These are phyloP conservation scores for Lactifluus subvellereus DNA, from an alignment of 768 basidiomycete genomes.

Conservation along the genomic window DNA sequence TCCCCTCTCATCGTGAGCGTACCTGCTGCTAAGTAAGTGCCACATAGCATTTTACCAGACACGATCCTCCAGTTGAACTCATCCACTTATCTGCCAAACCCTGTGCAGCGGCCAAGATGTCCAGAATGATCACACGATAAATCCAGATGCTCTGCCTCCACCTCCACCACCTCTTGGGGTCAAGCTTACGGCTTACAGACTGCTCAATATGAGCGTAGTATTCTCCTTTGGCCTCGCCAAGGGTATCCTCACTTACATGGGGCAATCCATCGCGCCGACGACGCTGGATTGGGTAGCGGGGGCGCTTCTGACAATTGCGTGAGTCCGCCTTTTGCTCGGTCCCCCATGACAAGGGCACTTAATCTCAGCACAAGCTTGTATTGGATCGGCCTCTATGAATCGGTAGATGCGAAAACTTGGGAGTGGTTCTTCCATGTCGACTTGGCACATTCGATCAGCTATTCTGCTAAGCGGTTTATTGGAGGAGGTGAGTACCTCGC, in stretches of 20 bases:
- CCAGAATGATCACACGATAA: neutral
- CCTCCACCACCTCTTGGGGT: constrained; percentile 1
- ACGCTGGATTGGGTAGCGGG: constrained; percentile 3
- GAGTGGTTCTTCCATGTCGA: constrained; percentile 11
- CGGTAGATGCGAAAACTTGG: neutral
- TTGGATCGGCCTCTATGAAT: constrained; percentile 4
- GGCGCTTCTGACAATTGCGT: constrained; percentile 1
- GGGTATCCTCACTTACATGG: constrained; percentile 8
- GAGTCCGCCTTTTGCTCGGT: neutral
- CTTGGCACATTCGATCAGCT: neutral
- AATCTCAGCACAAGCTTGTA: neutral
- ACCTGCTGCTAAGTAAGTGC: neutral
- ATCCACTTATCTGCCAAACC: neutral
- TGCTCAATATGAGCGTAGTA: constrained; percentile 6
- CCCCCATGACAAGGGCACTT: neutral
- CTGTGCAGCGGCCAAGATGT: neutral
- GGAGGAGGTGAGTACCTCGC: constrained; percentile 9
- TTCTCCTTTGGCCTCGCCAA: neutral
- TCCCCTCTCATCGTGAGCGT: neutral
- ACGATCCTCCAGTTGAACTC: too few relatives aligned
- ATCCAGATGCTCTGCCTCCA: neutral
- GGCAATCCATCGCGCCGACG: neutral
- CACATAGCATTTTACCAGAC: neutral
- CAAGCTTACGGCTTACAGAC: constrained; percentile 4
- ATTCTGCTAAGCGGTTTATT: neutral